A percentile compares a stretch with the other conserved stretches of the same genome.
phyloP scores from a whole-genome alignment of 352 stramenopile species.

The Pythium myriotylum region DNA sequence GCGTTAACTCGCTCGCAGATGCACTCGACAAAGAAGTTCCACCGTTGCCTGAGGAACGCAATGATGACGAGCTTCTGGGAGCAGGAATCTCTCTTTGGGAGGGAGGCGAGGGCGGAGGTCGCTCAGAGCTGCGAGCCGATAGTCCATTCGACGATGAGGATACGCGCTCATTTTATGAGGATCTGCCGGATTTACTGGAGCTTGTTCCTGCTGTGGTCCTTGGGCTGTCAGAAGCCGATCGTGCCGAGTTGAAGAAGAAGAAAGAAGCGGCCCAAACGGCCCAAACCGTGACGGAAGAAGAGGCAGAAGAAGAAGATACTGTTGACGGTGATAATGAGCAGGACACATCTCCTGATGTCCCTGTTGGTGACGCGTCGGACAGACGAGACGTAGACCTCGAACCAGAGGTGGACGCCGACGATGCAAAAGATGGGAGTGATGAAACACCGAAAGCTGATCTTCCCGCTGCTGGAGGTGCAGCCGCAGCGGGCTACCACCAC shows the following conservation, averaged over 20 bases:
- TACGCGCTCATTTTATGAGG: constrained; percentile 96
- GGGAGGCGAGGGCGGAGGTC: constrained; percentile 52
- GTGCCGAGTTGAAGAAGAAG: constrained; percentile 85
- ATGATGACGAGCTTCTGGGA: constrained; percentile 52
- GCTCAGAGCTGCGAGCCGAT: constrained; percentile 72
- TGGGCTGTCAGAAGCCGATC: constrained; percentile 89
- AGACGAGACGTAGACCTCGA: constrained; percentile 17
- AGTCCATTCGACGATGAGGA: constrained; percentile 96
- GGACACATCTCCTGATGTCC: constrained; percentile 9
- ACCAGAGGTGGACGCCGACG: constrained; percentile 37
- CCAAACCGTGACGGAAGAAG: constrained; percentile 33
- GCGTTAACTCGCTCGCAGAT: constrained; percentile 79
- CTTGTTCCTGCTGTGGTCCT: constrained; percentile 94
- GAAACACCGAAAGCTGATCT: constrained; percentile 26
- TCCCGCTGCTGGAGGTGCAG: not conserved
- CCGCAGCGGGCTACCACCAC: constrained; percentile 78
- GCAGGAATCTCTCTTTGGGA: constrained; percentile 71
- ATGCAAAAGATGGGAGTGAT: constrained; percentile 33
- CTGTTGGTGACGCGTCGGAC: not conserved
- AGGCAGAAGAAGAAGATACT: constrained; percentile 37
- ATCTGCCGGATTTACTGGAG: constrained; percentile 95
- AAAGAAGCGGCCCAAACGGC: constrained; percentile 49
- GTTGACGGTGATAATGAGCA: constrained; percentile 46
- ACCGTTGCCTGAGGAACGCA: constrained; percentile 57
- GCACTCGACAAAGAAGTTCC: constrained; percentile 79